phyloP scores from a whole-genome alignment of 305 asterid genomes.

The Fraxinus albicans region DNA sequence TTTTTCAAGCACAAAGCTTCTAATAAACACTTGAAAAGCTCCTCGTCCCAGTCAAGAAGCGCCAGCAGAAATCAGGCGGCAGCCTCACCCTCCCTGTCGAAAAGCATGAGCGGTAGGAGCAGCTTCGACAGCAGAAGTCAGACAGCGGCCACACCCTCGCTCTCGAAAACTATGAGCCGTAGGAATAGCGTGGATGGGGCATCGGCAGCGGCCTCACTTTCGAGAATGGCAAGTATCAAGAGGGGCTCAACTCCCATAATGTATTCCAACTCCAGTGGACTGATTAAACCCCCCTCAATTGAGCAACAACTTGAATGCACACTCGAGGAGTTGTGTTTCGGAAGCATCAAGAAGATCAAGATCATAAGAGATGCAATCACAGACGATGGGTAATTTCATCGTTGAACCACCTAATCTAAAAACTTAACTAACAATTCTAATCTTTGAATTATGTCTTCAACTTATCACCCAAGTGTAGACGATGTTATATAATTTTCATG shows the following conservation, averaged over 20 bases:
- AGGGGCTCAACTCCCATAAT: conserved; percentile 46
- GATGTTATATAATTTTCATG: background rate
- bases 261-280: conserved; percentile 57
- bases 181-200: conserved; percentile 28
- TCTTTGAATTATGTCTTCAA: too few relatives aligned
- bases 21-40: conserved; percentile 19
- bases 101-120: conserved; percentile 24
- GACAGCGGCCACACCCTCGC: conserved; percentile 20
- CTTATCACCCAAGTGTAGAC: background rate
- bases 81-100: background rate
- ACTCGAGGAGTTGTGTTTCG: conserved; percentile 78
- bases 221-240: conserved; percentile 36
- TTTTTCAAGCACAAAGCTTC: conserved; percentile 12
- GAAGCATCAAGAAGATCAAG: conserved; percentile 58
- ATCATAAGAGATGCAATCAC: conserved; percentile 49
- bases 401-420: background rate
- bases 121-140: conserved; percentile 21
- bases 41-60: conserved; percentile 28
- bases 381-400: conserved; percentile 45
- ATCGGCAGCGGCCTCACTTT: conserved; percentile 25
- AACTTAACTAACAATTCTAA: background rate
- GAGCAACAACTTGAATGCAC: conserved; percentile 66
- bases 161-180: conserved; percentile 36
- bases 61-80: background rate
- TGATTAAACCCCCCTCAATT: conserved; percentile 53